Conservation (phyloP, 106 monocot species). For the Allium sativum region DNA sequence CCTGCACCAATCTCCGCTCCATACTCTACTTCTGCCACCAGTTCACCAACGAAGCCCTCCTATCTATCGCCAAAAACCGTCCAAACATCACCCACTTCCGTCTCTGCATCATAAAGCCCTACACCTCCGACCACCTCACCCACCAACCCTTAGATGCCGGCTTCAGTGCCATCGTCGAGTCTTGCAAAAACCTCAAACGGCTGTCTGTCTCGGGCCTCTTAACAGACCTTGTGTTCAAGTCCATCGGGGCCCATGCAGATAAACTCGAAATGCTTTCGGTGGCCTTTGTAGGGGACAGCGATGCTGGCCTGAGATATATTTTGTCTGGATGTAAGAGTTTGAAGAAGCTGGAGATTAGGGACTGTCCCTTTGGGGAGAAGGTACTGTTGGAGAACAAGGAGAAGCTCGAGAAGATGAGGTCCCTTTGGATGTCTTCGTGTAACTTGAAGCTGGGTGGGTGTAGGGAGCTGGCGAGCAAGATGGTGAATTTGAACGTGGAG, state of each 20-base stretch:
- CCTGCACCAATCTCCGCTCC: constrained; percentile 49
- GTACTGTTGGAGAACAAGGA: constrained; percentile 45
- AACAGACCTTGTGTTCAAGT: constrained; percentile 52
- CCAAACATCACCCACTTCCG: constrained; percentile 61
- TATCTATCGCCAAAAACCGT: constrained; percentile 41
- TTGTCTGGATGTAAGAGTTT: constrained; percentile 64
- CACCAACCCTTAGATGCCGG: constrained; percentile 44
- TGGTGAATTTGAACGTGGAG: constrained; percentile 70
- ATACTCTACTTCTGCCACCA: constrained; percentile 72
- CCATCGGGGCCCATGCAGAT: constrained; percentile 38
- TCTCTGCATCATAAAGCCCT: constrained; percentile 65
- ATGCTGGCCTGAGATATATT: constrained; percentile 57
- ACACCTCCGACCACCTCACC: constrained; percentile 47
- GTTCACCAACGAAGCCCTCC: constrained; percentile 64
- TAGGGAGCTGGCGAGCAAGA: constrained; percentile 41
- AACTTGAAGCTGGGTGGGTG: constrained; percentile 55
- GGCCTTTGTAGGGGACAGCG: constrained; percentile 72
- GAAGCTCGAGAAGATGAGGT: constrained; percentile 85
- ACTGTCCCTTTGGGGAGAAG: constrained; percentile 73
- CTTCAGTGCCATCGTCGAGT: constrained; percentile 54
- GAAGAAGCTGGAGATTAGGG: constrained; percentile 64
- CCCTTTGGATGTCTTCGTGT: constrained; percentile 93
- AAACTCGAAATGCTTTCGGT: constrained; percentile 73
- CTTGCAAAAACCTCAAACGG: constrained; percentile 50
- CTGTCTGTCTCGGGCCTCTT: constrained; percentile 72